These are phyloP conservation scores for Alternaria gaisen DNA, from an alignment of 2,329 filamentous ascomycete genomes.

Conservation along the genomic window DNA sequence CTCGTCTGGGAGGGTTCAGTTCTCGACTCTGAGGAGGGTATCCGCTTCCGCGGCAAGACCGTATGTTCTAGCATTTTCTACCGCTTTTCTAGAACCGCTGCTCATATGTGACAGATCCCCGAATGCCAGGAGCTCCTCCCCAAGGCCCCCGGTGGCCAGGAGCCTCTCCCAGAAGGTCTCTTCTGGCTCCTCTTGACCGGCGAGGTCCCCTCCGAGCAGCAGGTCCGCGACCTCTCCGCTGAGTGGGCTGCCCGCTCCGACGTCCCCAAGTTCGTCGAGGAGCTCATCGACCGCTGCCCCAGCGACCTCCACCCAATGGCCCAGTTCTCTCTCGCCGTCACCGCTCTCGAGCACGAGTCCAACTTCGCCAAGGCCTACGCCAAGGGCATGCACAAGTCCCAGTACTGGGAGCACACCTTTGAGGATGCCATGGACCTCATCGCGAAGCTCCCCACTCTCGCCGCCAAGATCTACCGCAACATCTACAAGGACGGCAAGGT, in stretches of 20 bases:
- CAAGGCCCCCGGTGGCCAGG: conserved; percentile 94
- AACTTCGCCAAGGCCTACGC: conserved; percentile 98
- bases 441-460: conserved; percentile 98
- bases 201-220: conserved; percentile 96
- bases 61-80: conserved; percentile 52
- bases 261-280: conserved; percentile 97
- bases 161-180: conserved; percentile 98
- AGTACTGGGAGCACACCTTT: conserved; percentile 99
- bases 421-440: conserved; percentile 99
- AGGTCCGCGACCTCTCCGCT: conserved; percentile 96
- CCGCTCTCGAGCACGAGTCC: conserved; percentile 97
- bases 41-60: conserved; percentile 98
- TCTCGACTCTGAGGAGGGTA: conserved; percentile 97
- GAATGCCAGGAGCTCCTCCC: conserved; percentile 98
- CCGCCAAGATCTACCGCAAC: conserved; percentile 99
- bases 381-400: conserved; percentile 98
- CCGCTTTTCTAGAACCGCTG: conserved; percentile 19
- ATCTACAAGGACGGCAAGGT: conserved; percentile 99
- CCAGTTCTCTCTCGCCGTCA: conserved; percentile 97
- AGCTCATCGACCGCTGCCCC: conserved; percentile 99
- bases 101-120: conserved; percentile 70
- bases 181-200: conserved; percentile 99
- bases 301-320: conserved; percentile 99
- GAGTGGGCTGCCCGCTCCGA: conserved; percentile 99
- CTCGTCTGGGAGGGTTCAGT: conserved; percentile 97